These are phyloP conservation scores for Carex scoparia DNA, from an alignment of 176 grass and related monocot genomes.

Conservation along the genomic window DNA sequence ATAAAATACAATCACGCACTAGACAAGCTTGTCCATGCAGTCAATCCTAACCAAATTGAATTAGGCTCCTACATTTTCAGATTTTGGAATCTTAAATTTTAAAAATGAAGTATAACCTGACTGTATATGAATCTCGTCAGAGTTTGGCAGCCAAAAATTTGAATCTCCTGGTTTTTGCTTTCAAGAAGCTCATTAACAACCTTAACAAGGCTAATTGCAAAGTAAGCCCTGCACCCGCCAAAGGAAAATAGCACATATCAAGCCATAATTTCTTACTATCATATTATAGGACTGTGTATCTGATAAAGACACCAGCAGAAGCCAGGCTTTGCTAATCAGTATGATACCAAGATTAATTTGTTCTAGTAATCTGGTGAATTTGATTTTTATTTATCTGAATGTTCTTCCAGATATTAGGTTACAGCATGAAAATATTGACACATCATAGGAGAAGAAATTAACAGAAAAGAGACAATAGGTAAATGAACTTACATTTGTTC, in stretches of 20 bases:
- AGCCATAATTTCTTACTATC: not conserved
- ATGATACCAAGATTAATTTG: not conserved
- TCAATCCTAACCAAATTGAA: not conserved
- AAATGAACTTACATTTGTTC: slow-evolving; percentile 84
- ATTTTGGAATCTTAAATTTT: not conserved
- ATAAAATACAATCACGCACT: not conserved
- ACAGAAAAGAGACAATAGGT: not conserved
- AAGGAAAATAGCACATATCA: not conserved
- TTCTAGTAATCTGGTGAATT: not conserved
- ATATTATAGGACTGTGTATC: not conserved
- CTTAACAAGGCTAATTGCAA: slow-evolving; percentile 83
- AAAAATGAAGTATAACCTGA: slow-evolving; percentile 44
- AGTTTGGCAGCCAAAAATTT: slow-evolving; percentile 89
- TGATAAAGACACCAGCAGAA: not conserved
- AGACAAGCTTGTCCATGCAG: not conserved
- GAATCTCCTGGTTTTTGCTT: slow-evolving; percentile 83
- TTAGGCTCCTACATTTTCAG: not conserved
- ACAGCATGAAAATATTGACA: not conserved
- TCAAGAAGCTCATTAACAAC: slow-evolving; percentile 83
- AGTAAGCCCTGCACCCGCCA: slow-evolving; percentile 72
- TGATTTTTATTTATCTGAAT: not conserved
- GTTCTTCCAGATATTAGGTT: not conserved
- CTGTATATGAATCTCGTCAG: slow-evolving; percentile 82
- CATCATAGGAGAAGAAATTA: slow-evolving; percentile 12
- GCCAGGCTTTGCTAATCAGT: not conserved